phyloP scores from a whole-genome alignment of 2,329 filamentous ascomycete species.

The Botrytis tulipae region DNA sequence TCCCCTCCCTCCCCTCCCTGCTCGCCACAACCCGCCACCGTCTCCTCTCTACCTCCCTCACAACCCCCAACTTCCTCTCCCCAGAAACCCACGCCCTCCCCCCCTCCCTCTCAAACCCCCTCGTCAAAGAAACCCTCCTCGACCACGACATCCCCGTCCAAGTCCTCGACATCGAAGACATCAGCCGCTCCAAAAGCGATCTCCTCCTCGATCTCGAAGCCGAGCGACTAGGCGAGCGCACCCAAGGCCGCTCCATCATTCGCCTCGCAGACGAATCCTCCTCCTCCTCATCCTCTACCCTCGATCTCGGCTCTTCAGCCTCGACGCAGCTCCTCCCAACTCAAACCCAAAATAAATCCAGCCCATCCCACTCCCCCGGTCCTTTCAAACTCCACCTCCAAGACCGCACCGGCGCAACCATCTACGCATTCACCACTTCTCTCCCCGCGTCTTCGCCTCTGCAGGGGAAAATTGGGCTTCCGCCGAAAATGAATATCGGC shows the following conservation, averaged over 20 bases:
- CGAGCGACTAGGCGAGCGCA: conserved; percentile 69
- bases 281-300: background rate
- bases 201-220: conserved; percentile 81
- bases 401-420: conserved; percentile 67
- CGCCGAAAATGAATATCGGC: conserved; percentile 68
- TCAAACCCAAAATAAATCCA: conserved; percentile 26
- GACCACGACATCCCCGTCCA: conserved; percentile 69
- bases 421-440: conserved; percentile 71
- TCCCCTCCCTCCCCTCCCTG: conserved; percentile 49
- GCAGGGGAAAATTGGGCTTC: conserved; percentile 60
- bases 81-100: conserved; percentile 54
- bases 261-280: conserved; percentile 56
- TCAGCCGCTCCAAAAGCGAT: conserved; percentile 76
- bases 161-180: conserved; percentile 81
- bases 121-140: conserved; percentile 55
- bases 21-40: conserved; percentile 75
- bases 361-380: conserved; percentile 36
- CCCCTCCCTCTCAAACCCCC: conserved; percentile 44
- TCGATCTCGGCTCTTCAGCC: conserved; percentile 15
- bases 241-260: conserved; percentile 76
- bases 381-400: conserved; percentile 82
- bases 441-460: conserved; percentile 36
- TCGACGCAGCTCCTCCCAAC: background rate
- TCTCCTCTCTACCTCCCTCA: conserved; percentile 75
- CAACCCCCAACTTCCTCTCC: conserved; percentile 54